These are phyloP conservation scores for Circinella minor DNA, from an alignment of 371 early-diverging fungal species.

Conservation along the genomic window DNA sequence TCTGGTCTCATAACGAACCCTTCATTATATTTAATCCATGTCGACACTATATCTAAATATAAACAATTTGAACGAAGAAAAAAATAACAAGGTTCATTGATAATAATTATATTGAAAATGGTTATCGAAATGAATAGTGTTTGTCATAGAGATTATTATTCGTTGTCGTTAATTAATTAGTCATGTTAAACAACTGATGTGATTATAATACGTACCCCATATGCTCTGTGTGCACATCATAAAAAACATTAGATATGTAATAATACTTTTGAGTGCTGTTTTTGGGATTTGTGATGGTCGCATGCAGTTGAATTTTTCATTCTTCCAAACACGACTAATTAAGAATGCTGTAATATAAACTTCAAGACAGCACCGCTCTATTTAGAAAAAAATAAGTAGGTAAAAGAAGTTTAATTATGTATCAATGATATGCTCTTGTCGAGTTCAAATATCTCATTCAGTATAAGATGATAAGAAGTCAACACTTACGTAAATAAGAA, in stretches of 20 bases:
- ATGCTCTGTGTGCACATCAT: conserved; percentile 45
- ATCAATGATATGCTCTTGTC: not conserved
- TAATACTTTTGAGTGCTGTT: conserved; percentile 50
- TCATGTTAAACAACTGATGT: too few relatives aligned
- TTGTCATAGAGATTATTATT: too few relatives aligned
- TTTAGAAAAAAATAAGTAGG: not conserved
- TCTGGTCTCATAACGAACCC: conserved; percentile 32
- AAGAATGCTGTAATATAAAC: conserved; percentile 37
- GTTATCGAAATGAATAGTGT: not conserved
- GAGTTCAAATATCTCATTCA: not conserved
- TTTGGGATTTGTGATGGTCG: conserved; percentile 34
- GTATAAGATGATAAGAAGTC: too few relatives aligned
- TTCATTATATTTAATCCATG: conserved; percentile 55
- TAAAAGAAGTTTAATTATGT: too few relatives aligned
- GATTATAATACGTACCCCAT: conserved; percentile 34
- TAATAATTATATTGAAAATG: not conserved
- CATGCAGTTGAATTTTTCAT: conserved; percentile 44
- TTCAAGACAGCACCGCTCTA: conserved; percentile 42
- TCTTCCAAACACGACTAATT: conserved; percentile 32
- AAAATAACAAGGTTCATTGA: not conserved
- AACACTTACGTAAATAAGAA: conserved; percentile 42
- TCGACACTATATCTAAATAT: conserved; percentile 39
- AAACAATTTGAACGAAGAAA: not conserved
- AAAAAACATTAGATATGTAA: conserved; percentile 43
- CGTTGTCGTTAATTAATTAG: too few relatives aligned